Evolutionary conservation across 2,329 filamentous ascomycete species (phyloP).

Genomic region (Ophiocordyceps camponoti-leonardi): DNA sequence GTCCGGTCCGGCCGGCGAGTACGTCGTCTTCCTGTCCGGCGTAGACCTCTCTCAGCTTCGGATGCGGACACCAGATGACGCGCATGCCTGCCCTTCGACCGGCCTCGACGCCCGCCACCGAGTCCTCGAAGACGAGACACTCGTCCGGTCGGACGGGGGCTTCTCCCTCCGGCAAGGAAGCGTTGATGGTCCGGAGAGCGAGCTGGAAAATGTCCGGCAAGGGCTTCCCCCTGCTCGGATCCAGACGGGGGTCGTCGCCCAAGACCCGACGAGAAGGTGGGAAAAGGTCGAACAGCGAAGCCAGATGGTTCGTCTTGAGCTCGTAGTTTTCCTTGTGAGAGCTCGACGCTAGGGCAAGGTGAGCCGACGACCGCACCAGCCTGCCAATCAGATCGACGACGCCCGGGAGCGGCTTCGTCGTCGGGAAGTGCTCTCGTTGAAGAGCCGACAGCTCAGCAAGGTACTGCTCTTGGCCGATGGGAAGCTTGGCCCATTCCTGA

Average conservation of each 20-base stretch:
- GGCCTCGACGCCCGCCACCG: conserved; percentile 80
- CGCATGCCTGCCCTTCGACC: conserved; percentile 87
- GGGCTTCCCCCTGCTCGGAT: conserved; percentile 73
- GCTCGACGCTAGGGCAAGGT: conserved; percentile 77
- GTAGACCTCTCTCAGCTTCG: conserved; percentile 59
- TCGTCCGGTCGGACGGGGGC: conserved; percentile 59
- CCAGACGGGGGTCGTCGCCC: conserved; percentile 70
- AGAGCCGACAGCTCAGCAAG: conserved; percentile 37
- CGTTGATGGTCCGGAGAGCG: conserved; percentile 72
- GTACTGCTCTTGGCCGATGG: conserved; percentile 57
- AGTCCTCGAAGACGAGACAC: conserved; percentile 93
- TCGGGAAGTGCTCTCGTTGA: conserved; percentile 57
- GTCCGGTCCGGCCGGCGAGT: conserved; percentile 63
- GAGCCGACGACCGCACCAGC: conserved; percentile 37
- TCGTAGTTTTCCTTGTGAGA: conserved; percentile 55
- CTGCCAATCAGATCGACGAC: conserved; percentile 49
- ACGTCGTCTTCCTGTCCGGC: conserved; percentile 62
- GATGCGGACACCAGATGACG: conserved; percentile 82
- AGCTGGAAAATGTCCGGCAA: conserved; percentile 88
- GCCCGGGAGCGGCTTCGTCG: conserved; percentile 61
- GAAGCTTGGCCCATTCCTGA: conserved; percentile 71
- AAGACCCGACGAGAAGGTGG: conserved; percentile 54
- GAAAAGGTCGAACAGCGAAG: conserved; percentile 47
- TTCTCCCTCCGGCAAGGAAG: conserved; percentile 44
- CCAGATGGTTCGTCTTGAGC: conserved; percentile 53